Conservation (phyloP, 2,329 filamentous ascomycete species). For the Rachicladosporium sp. region DNA sequence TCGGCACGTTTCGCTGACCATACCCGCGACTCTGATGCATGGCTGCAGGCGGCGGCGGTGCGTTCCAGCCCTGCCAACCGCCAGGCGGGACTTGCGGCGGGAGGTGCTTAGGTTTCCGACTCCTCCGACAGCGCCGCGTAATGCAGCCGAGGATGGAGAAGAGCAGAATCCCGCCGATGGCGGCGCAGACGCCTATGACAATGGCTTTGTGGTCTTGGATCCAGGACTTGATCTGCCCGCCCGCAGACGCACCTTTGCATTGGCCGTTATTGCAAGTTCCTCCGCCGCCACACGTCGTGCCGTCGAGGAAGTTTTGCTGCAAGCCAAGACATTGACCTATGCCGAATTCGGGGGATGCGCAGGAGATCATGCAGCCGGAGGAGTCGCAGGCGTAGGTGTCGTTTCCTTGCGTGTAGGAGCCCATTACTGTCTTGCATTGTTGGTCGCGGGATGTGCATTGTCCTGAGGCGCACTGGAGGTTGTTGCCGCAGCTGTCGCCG, state of each 20-base stretch:
- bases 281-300: slow-evolving; percentile 72
- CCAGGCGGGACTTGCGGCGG: slow-evolving; percentile 15
- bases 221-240: slow-evolving; percentile 62
- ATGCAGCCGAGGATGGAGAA: slow-evolving; percentile 58
- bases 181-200: slow-evolving; percentile 65
- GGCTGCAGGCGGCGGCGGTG: slow-evolving; percentile 7
- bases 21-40: slow-evolving; percentile 8
- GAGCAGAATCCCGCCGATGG: slow-evolving; percentile 64
- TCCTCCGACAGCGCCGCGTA: slow-evolving; percentile 40
- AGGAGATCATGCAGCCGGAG: slow-evolving; percentile 63
- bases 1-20: background rate
- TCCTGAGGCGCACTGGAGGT: slow-evolving; percentile 72
- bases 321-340: slow-evolving; percentile 57
- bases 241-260: slow-evolving; percentile 59
- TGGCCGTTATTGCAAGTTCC: slow-evolving; percentile 67
- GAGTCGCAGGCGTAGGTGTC: slow-evolving; percentile 68
- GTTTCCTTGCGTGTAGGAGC: slow-evolving; percentile 58
- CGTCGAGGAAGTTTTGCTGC: slow-evolving; percentile 88
- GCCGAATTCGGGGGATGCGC: slow-evolving; percentile 57
- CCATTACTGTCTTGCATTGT: slow-evolving; percentile 80
- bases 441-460: slow-evolving; percentile 87
- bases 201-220: slow-evolving; percentile 64
- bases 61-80: slow-evolving; percentile 24
- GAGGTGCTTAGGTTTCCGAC: slow-evolving; percentile 8
- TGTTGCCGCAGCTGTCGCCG: slow-evolving; percentile 57